phyloP scores from a whole-genome alignment of 768 basidiomycete genomes.

The Pleurotus eryngii region DNA sequence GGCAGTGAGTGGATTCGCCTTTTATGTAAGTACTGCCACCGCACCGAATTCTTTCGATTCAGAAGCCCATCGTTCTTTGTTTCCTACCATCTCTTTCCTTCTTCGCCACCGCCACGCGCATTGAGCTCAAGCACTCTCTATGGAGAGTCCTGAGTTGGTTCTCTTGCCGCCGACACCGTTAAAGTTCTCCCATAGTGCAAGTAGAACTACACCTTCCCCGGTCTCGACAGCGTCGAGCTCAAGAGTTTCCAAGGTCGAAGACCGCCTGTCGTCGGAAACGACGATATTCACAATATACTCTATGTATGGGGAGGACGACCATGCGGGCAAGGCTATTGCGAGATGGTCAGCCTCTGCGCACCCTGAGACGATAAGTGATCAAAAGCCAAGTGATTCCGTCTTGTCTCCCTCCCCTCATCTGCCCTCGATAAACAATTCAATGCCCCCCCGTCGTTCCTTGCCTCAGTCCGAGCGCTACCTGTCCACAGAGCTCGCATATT shows the following conservation, averaged over 20 bases:
- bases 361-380: slow-evolving; percentile 4
- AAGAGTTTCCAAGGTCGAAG: slow-evolving; percentile 34
- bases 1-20: background rate
- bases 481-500: slow-evolving; percentile 2
- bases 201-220: background rate
- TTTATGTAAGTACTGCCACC: slow-evolving; percentile 7
- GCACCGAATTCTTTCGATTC: slow-evolving; percentile 2
- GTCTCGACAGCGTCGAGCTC: slow-evolving; percentile 9
- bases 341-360: slow-evolving; percentile 7
- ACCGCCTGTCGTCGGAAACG: slow-evolving; percentile 63
- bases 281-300: slow-evolving; percentile 84
- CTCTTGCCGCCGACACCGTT: slow-evolving; percentile 3
- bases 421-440: background rate
- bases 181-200: background rate
- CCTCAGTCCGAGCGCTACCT: background rate
- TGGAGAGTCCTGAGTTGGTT: slow-evolving; percentile 6
- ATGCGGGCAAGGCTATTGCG: slow-evolving; percentile 13
- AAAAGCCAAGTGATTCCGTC: background rate
- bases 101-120: background rate
- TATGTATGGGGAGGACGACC: slow-evolving; percentile 70
- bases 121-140: slow-evolving; percentile 1
- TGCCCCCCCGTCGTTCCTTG: background rate
- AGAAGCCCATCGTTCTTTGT: slow-evolving; percentile 6
- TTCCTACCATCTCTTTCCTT: slow-evolving; percentile 1
- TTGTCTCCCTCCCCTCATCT: slow-evolving; percentile 2